A percentile compares a stretch with the other conserved stretches of the same genome.
phyloP scores from a whole-genome alignment of 352 stramenopile genomes.

The Pythium biforme region DNA sequence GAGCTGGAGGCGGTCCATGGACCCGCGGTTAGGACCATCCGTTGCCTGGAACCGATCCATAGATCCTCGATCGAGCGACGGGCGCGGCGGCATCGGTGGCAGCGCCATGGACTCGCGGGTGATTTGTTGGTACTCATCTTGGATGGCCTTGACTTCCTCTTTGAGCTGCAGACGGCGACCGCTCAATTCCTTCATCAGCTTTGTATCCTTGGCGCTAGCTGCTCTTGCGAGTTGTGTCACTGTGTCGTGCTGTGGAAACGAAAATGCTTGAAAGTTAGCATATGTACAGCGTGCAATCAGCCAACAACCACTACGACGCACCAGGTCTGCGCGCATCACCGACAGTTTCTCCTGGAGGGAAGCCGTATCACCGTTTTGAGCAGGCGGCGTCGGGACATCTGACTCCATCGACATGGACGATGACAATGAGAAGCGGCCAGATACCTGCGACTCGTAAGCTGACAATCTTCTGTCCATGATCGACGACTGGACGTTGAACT shows the following conservation, averaged over 20 bases:
- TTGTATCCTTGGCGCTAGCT: constrained; percentile 50
- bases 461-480: constrained; percentile 29
- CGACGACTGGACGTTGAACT: constrained; percentile 46
- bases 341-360: constrained; percentile 17
- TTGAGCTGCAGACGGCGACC: constrained; percentile 62
- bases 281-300: not conserved
- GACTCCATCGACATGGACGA: constrained; percentile 11
- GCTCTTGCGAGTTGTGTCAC: constrained; percentile 60
- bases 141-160: constrained; percentile 67
- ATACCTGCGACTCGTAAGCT: constrained; percentile 20
- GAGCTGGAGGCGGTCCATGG: constrained; percentile 11
- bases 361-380: not conserved
- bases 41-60: not conserved
- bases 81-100: constrained; percentile 18
- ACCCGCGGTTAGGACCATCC: constrained; percentile 3
- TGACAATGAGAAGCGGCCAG: constrained; percentile 12
- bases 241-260: constrained; percentile 50
- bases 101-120: constrained; percentile 28
- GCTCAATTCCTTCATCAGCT: constrained; percentile 46
- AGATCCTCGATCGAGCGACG: constrained; percentile 7
- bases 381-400: not conserved
- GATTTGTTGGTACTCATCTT: constrained; percentile 43
- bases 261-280: not conserved
- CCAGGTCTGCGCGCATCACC: constrained; percentile 19
- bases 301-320: not conserved